These are phyloP conservation scores for Xylariaceae sp. DNA, from an alignment of 2,329 filamentous ascomycete genomes.

Conservation along the genomic window DNA sequence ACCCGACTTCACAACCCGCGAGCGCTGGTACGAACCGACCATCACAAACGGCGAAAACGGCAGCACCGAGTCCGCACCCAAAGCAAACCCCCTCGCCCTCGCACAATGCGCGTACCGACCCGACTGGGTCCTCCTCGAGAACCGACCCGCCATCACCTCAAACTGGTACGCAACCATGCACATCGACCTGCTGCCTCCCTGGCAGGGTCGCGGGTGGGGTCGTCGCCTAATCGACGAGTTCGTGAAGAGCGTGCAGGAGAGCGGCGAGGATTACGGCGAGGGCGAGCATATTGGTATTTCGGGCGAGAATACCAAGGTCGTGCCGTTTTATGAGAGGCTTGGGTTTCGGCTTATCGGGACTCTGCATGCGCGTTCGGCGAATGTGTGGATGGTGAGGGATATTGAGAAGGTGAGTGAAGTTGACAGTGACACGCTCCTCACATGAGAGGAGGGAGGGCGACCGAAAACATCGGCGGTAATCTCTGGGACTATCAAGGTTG, in stretches of 20 bases:
- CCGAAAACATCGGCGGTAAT: neutral
- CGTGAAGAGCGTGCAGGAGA: slow-evolving; percentile 34
- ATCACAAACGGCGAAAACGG: neutral
- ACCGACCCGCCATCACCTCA: slow-evolving; percentile 33
- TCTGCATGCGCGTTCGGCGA: slow-evolving; percentile 30
- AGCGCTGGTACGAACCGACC: slow-evolving; percentile 28
- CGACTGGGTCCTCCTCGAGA: slow-evolving; percentile 37
- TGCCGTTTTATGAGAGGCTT: slow-evolving; percentile 44
- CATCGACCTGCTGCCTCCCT: slow-evolving; percentile 42
- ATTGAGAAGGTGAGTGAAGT: neutral
- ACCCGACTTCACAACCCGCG: slow-evolving; percentile 28
- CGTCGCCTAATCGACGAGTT: slow-evolving; percentile 37
- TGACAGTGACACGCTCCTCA: neutral
- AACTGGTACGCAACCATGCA: slow-evolving; percentile 44
- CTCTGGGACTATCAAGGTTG: neutral
- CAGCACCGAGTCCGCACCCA: neutral
- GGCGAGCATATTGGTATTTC: slow-evolving; percentile 43
- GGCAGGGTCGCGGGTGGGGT: slow-evolving; percentile 43
- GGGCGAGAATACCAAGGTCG: slow-evolving; percentile 43
- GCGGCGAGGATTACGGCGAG: slow-evolving; percentile 28
- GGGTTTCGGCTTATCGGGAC: slow-evolving; percentile 38
- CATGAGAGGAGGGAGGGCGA: neutral
- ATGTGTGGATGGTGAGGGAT: slow-evolving; percentile 39
- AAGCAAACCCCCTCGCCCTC: slow-evolving; percentile 34
- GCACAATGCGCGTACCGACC: slow-evolving; percentile 40